Conservation (phyloP, 78 protist genomes). For the Dictyostelium discoideum region DNA sequence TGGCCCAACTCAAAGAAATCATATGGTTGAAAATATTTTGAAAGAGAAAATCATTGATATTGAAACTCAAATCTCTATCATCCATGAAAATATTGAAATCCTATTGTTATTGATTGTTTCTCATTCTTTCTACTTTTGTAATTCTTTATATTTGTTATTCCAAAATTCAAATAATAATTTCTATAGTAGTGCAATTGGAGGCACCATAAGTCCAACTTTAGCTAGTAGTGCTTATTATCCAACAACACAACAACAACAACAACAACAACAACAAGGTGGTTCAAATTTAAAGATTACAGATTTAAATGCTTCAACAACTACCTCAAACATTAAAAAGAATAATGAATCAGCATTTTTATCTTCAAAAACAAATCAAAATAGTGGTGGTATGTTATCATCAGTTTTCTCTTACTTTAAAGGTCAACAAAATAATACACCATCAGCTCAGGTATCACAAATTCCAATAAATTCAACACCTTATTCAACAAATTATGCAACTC, state of each 20-base stretch:
- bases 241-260: too few relatives aligned
- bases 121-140: slow-evolving; percentile 39
- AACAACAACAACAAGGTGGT: neutral
- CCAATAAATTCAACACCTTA: neutral
- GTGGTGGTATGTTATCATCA: slow-evolving; percentile 22
- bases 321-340: neutral
- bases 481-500: neutral
- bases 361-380: neutral
- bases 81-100: slow-evolving; percentile 32
- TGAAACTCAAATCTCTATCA: neutral
- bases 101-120: slow-evolving; percentile 26
- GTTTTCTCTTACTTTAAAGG: neutral
- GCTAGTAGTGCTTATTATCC: neutral
- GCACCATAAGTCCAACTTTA: neutral
- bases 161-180: neutral
- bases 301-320: neutral
- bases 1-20: slow-evolving; percentile 31
- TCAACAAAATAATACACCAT: neutral
- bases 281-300: neutral
- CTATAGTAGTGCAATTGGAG: neutral
- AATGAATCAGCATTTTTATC: neutral
- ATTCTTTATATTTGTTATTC: neutral
- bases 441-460: neutral
- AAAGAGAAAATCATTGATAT: neutral
- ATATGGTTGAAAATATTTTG: slow-evolving; percentile 21